Conservation (phyloP, 768 basidiomycete species). For the Podaxis sp. region DNA sequence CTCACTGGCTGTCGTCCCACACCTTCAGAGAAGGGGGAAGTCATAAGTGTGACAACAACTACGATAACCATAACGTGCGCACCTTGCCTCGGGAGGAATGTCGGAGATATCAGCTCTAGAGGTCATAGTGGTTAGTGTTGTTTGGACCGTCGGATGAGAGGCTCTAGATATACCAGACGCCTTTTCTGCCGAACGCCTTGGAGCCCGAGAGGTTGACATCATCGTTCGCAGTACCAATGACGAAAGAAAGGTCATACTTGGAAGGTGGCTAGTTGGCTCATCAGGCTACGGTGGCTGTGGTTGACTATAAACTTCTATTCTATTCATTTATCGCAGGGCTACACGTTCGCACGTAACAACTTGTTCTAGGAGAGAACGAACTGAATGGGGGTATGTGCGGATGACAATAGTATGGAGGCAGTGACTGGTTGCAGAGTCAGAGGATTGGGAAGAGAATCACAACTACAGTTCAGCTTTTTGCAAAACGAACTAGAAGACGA, state of each 20-base stretch:
- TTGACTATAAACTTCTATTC: background rate
- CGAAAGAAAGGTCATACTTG: background rate
- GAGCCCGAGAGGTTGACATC: constrained; percentile 8
- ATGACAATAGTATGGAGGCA: background rate
- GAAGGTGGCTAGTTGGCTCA: background rate
- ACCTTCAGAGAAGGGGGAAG: constrained; percentile 20
- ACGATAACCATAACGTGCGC: constrained; percentile 21
- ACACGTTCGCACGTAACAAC: background rate
- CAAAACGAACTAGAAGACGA: constrained; percentile 2
- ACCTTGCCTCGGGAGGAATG: constrained; percentile 23
- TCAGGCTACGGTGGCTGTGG: background rate
- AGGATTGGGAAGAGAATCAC: background rate
- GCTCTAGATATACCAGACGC: background rate
- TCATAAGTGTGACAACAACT: background rate
- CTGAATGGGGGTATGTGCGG: background rate
- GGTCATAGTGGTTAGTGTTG: constrained; percentile 22
- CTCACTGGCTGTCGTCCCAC: constrained; percentile 52
- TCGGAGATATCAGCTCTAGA: constrained; percentile 31
- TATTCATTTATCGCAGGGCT: background rate
- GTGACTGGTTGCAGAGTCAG: background rate
- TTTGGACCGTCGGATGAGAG: background rate
- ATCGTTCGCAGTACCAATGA: background rate
- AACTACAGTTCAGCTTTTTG: background rate
- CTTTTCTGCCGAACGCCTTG: background rate
- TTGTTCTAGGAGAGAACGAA: background rate